phyloP scores from a whole-genome alignment of 2,329 filamentous ascomycete species.

The Diaporthe ampelina region DNA sequence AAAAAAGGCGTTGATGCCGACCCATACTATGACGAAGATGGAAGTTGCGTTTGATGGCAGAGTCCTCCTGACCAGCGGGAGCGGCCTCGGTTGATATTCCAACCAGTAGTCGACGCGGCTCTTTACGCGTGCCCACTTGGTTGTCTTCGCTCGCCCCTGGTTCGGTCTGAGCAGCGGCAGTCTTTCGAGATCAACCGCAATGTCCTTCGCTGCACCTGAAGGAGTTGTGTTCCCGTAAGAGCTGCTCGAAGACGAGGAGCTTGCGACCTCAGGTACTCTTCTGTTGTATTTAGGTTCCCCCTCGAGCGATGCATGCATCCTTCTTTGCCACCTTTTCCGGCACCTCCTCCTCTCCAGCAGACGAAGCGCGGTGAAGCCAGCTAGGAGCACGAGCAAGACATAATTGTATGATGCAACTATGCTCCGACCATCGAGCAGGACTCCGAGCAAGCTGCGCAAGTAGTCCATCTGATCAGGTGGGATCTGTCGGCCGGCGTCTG shows the following conservation, averaged over 20 bases:
- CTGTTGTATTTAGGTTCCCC: neutral
- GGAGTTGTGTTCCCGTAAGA: constrained; percentile 48
- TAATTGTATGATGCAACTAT: constrained; percentile 53
- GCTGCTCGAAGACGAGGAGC: constrained; percentile 53
- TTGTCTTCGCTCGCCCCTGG: neutral
- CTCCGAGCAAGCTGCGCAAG: constrained; percentile 49
- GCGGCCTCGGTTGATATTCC: constrained; percentile 69
- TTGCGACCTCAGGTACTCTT: constrained; percentile 35
- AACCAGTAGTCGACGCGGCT: constrained; percentile 49
- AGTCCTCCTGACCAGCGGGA: constrained; percentile 69
- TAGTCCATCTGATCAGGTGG: constrained; percentile 53
- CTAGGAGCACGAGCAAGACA: constrained; percentile 49
- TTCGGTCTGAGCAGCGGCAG: constrained; percentile 50
- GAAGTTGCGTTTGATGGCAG: constrained; percentile 71
- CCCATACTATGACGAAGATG: constrained; percentile 63
- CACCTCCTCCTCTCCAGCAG: constrained; percentile 45
- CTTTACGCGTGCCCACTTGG: neutral
- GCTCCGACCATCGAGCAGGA: constrained; percentile 51
- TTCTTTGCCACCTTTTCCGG: constrained; percentile 45
- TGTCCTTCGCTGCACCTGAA: constrained; percentile 44
- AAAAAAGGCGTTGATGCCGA: constrained; percentile 70
- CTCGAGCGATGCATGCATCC: constrained; percentile 30
- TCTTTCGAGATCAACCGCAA: constrained; percentile 51
- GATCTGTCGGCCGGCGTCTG: constrained; percentile 4
- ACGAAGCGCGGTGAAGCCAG: constrained; percentile 49